Evolutionary conservation across 2,329 filamentous ascomycete species (phyloP).

Genomic region (Thelonectria rubi): DNA sequence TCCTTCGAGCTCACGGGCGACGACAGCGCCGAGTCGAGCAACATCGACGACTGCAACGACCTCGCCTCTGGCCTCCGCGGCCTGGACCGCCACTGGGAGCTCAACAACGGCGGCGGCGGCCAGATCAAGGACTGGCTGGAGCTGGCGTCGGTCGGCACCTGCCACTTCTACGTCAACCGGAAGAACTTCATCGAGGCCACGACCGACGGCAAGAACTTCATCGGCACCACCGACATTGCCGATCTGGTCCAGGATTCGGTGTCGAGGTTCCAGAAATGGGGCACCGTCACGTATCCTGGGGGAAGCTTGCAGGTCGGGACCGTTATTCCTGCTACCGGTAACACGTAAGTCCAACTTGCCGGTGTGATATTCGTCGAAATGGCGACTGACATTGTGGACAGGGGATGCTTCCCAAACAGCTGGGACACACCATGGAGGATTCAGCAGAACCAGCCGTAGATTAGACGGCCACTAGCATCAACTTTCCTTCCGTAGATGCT

Average conservation of each 20-base stretch:
- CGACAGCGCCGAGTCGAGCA: not conserved
- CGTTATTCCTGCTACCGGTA: conserved; percentile 4
- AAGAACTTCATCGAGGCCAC: conserved; percentile 8
- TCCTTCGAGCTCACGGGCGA: conserved; percentile 5
- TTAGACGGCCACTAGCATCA: no score
- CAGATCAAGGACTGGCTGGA: not conserved
- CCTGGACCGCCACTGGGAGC: conserved; percentile 10
- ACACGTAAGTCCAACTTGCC: conserved; percentile 2
- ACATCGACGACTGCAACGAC: conserved; percentile 13
- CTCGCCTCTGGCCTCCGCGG: not conserved
- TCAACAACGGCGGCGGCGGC: conserved; percentile 12
- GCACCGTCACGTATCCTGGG: conserved; percentile 9
- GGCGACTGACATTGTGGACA: not conserved
- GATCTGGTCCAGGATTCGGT: conserved; percentile 1
- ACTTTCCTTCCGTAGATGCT: no score
- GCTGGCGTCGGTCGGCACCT: not conserved
- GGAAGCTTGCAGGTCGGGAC: conserved; percentile 1
- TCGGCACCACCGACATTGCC: conserved; percentile 10
- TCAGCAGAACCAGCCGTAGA: conserved; percentile 12
- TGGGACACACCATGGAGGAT: conserved; percentile 14
- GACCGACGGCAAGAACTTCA: conserved; percentile 2
- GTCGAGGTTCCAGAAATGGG: conserved; percentile 8
- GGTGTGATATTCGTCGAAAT: no score
- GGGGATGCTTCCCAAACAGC: conserved; percentile 3
- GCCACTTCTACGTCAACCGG: conserved; percentile 15